Base-by-base conservation (phyloP, 441 rosid genomes). In the Pelargonium citronellum region DNA sequence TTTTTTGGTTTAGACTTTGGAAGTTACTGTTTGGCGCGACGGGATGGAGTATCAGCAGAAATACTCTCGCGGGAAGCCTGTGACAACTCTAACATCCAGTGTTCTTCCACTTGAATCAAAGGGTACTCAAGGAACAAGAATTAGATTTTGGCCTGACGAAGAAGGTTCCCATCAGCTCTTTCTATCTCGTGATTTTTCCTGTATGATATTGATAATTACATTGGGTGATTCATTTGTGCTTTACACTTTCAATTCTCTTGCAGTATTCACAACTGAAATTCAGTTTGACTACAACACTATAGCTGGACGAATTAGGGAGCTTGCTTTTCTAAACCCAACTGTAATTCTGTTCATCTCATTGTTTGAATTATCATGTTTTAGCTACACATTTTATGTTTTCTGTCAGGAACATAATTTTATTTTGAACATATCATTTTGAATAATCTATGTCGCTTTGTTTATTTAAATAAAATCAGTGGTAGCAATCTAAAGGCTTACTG, bases 91-190 rank as follows among this genome's bases (percentile, higher is more conserved):
- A 30, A 86, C 85, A 43, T 74, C 87, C 74, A 82, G 70, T 75
- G 81, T 72, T 15, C 94, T 88, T 66, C 85, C 92, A 30, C 80
- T 67, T 71, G 99, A 89, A 73, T 83, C 83, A 51, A 85, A 80
- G 77, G 86, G 71, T 71, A 80, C 71, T 69, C 79, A 80, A 74
- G 99, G 99, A 74, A 95, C 97, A 64, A 4, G 81, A 72, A 84
- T 95, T 77, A 82, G 84, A 73, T 95, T 95, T 85, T 92, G 97
- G 97, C 99, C 98, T 67, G 99, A 95, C 86, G 85, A 85, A 82
- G 86, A 89, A 87, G 96, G 99, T 95, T 80, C 65, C 49, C 53
- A 72, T 74, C 67, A 27, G 60, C 19, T 68, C 66, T 41, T 78
- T 3, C 69, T 51, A n/a, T 60, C 39, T 41, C 60, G 43, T 63